Conservation (phyloP, 768 basidiomycete genomes). For the Naganishia kalamii region DNA sequence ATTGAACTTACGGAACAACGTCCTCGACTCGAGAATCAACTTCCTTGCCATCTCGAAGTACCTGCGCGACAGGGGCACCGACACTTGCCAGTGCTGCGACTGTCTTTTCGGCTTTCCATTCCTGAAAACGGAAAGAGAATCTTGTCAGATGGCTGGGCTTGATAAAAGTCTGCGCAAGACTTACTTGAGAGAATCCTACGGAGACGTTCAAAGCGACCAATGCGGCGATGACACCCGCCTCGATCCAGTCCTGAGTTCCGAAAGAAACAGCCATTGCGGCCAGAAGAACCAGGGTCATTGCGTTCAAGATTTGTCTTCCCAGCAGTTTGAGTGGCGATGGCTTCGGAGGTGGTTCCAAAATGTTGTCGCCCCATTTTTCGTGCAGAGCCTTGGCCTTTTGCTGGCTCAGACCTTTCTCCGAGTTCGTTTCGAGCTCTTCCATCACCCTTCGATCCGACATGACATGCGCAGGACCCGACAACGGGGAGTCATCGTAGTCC, state of each 20-base stretch:
- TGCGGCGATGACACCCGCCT: conserved; percentile 50
- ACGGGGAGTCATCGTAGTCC: neutral
- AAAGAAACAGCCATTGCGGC: conserved; percentile 54
- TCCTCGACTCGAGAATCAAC: conserved; percentile 21
- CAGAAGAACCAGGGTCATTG: conserved; percentile 33
- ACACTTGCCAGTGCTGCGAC: conserved; percentile 48
- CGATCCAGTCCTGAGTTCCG: conserved; percentile 55
- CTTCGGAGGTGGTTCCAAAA: conserved; percentile 20
- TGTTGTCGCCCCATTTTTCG: conserved; percentile 22
- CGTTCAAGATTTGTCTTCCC: conserved; percentile 22
- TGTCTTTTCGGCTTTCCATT: conserved; percentile 49
- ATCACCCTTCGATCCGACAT: conserved; percentile 17
- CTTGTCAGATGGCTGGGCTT: neutral
- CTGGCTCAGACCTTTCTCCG: conserved; percentile 14
- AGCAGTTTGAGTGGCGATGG: conserved; percentile 20
- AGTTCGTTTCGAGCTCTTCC: conserved; percentile 10
- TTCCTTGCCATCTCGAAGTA: conserved; percentile 40
- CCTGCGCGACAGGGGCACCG: conserved; percentile 46
- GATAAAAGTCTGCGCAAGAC: neutral
- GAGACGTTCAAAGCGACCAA: conserved; percentile 45
- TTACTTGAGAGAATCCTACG: conserved; percentile 40
- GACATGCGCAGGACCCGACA: conserved; percentile 12
- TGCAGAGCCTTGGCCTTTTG: conserved; percentile 3
- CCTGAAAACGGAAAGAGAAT: conserved; percentile 9
- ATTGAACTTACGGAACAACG: conserved; percentile 26